Evolutionary conservation across 345 rosid genomes (phyloP).

Genomic region (Euphorbia peplus): DNA sequence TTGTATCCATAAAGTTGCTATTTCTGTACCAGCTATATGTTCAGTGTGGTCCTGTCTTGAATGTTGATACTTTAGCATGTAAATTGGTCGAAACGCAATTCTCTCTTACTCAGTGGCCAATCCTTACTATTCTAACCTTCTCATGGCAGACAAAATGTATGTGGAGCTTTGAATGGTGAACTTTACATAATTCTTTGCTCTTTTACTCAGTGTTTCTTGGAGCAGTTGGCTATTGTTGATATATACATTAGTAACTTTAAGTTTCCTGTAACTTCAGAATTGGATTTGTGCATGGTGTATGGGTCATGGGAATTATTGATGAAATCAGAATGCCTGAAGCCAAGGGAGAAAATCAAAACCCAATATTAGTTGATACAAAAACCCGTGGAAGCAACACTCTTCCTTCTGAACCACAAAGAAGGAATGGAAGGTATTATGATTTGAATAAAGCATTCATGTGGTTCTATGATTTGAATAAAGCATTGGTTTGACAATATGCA

Average conservation of each 20-base stretch:
- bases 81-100: too few species aligned
- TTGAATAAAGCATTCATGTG: neutral
- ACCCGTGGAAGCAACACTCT: slow-evolving; percentile 57
- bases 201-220: neutral
- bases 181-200: neutral
- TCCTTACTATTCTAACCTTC: too few species aligned
- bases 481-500: slow-evolving; percentile 6
- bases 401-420: slow-evolving; percentile 71
- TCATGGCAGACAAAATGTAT: too few species aligned
- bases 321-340: slow-evolving; percentile 54
- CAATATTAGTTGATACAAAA: slow-evolving; percentile 63
- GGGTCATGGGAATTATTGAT: slow-evolving; percentile 72
- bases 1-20: neutral
- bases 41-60: neutral
- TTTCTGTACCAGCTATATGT: neutral
- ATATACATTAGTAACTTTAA: slow-evolving; percentile 19
- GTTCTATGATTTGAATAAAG: neutral
- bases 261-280: slow-evolving; percentile 42
- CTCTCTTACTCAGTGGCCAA: too few species aligned
- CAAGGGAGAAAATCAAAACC: slow-evolving; percentile 32
- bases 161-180: too few species aligned
- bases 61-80: neutral
- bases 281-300: slow-evolving; percentile 58
- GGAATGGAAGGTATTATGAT: slow-evolving; percentile 64
- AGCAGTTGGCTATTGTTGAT: slow-evolving; percentile 1